These are phyloP conservation scores for Quercus glauca DNA, from an alignment of 306 rosid genomes.

Conservation along the genomic window DNA sequence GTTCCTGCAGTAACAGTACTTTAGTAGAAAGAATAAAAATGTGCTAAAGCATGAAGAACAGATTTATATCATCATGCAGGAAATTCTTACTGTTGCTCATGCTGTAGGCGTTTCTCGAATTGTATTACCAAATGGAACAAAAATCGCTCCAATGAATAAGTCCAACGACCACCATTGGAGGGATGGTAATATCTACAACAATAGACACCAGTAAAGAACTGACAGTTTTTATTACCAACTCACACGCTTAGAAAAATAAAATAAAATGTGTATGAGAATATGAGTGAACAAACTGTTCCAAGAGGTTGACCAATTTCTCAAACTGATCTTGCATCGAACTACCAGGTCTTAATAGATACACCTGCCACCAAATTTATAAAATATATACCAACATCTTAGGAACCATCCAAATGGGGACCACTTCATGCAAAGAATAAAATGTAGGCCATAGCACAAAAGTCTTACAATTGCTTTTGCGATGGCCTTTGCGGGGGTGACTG, in stretches of 20 bases:
- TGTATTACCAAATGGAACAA: conserved; percentile 79
- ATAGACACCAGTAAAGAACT: conserved; percentile 11
- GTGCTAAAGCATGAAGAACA: conserved; percentile 16
- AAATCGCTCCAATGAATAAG: conserved; percentile 80
- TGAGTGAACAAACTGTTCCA: conserved; percentile 91
- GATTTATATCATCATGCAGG: conserved; percentile 13
- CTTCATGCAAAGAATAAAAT: conserved; percentile 15
- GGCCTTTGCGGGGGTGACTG: conserved; percentile 85
- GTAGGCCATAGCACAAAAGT: conserved; percentile 18
- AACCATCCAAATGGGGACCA: conserved; percentile 11
- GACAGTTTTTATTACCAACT: conserved; percentile 17
- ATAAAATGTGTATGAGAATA: conserved; percentile 24
- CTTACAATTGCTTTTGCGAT: conserved; percentile 92
- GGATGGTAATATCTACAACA: conserved; percentile 91
- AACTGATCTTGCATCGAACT: conserved; percentile 66
- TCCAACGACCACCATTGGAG: conserved; percentile 99
- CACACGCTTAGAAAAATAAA: conserved; percentile 1
- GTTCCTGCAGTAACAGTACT: conserved; percentile 49
- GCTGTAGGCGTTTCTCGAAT: conserved; percentile 85
- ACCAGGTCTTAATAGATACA: conserved; percentile 78
- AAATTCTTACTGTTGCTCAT: conserved; percentile 74
- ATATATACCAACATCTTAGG: conserved; percentile 18
- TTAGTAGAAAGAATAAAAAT: conserved; percentile 40
- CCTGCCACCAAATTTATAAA: conserved; percentile 54
- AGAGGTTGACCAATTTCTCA: conserved; percentile 93